Conservation (phyloP, 306 rosid species). For the Morella rubra region DNA sequence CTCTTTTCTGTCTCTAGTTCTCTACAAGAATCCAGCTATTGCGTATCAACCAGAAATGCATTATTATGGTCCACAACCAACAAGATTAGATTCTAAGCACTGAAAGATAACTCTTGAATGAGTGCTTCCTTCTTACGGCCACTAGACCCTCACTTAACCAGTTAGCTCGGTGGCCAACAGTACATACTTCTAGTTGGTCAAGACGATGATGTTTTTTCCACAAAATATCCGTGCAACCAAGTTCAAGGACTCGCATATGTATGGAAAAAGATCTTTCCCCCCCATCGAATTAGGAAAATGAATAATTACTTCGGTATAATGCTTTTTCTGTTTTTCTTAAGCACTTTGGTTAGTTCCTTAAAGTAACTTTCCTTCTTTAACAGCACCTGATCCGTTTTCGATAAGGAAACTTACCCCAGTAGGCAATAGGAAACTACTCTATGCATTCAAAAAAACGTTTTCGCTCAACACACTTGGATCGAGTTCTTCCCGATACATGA, state of each 20-base stretch:
- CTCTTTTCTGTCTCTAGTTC: background rate
- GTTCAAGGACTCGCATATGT: background rate
- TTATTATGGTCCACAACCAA: conserved; percentile 28
- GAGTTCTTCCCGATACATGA: too few relatives aligned
- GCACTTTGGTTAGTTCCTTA: too few relatives aligned
- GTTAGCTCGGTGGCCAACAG: conserved; percentile 3
- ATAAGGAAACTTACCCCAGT: too few relatives aligned
- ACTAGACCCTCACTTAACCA: conserved; percentile 14
- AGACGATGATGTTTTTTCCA: background rate
- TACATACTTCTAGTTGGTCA: background rate
- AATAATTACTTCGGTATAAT: too few relatives aligned
- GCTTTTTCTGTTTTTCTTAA: too few relatives aligned
- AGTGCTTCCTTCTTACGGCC: conserved; percentile 23
- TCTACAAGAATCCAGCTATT: conserved; percentile 21
- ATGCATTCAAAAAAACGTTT: too few relatives aligned
- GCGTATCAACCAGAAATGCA: background rate
- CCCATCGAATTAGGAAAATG: background rate
- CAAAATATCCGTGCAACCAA: background rate
- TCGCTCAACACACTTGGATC: too few relatives aligned
- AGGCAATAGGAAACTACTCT: too few relatives aligned
- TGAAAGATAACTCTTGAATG: conserved; percentile 12
- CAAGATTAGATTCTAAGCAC: conserved; percentile 17
- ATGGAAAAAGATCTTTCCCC: background rate
- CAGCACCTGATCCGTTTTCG: too few relatives aligned
- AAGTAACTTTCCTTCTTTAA: too few relatives aligned